Evolutionary conservation across 192 early-diverging fungal species (phyloP).

Genomic region (Coemansia sp.): DNA sequence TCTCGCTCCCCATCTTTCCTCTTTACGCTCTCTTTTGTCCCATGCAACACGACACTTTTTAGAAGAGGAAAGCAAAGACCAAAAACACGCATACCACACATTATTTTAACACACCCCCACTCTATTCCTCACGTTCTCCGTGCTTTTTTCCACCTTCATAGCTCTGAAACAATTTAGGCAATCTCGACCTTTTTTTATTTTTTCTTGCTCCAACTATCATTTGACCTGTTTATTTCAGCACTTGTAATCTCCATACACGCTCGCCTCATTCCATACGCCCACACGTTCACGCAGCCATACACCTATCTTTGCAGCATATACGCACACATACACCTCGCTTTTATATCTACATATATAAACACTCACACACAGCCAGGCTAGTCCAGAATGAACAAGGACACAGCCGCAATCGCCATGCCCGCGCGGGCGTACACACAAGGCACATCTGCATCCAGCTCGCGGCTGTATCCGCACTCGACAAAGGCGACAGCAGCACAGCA

Average conservation of each 20-base stretch:
- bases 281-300: neutral
- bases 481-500: conserved; percentile 14
- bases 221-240: neutral
- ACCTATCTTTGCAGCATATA: no score
- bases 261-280: neutral
- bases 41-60: no score
- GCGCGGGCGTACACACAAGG: conserved; percentile 43
- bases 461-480: conserved; percentile 19
- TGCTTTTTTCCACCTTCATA: neutral
- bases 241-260: conserved; percentile 4
- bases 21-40: conserved; percentile 2
- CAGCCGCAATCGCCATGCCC: conserved; percentile 36
- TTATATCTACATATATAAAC: neutral
- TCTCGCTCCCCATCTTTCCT: conserved; percentile 6
- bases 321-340: neutral
- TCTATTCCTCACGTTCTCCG: conserved; percentile 1
- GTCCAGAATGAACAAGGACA: conserved; percentile 9
- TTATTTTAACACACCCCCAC: neutral
- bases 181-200: conserved; percentile 6
- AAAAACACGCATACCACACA: conserved; percentile 1
- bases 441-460: conserved; percentile 16
- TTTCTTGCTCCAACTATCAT: neutral
- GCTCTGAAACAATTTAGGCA: conserved; percentile 3
- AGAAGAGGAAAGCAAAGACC: no score
- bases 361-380: conserved; percentile 1